Base-by-base conservation (phyloP, 2,329 filamentous ascomycete species). In the Sporothrix globosa region DNA sequence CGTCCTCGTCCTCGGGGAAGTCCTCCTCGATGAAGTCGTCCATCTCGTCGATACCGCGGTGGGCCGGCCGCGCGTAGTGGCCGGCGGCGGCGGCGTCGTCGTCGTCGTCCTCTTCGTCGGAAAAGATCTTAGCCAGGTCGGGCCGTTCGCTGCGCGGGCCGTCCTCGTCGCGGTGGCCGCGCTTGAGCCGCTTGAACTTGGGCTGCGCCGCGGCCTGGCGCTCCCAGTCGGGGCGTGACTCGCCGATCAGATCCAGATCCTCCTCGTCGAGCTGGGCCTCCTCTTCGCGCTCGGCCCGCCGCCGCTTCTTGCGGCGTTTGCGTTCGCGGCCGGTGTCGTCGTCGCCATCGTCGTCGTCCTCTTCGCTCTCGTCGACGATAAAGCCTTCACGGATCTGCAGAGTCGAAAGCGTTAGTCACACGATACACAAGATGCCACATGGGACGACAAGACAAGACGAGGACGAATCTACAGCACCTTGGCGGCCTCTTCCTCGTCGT, bases 11-110 rank as follows among this genome's bases (percentile, higher is more conserved):
- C 66, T 93, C 92, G 66, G 93, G 92, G 73, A 93, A 94, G 76
- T 98, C 96, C 76, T 97, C 93, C 78, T 98, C 95, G 77, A 99
- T 99, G 80, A 99, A 99, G 78, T 95, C 94, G 72, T 93, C 93
- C 79, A 97, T 92, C 77, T 97, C 93, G 79, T 96, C 92, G 72
- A 87, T 84, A 48, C 85, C 84, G 71, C 91, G 86, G 72, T 87
- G 87, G 73, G 79, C 83, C 5, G 83, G 80, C 73, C 86, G 81
- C 46, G 80, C 81, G 71, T 87, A 87, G 70, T 84, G 81, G 52
- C 34, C 34, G 34, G 34, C 34, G 34, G 34, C 34, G 34, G 34
- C 34, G 34, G 34, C 34, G 34, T 86, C 85, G 6, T 88, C 86
- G 69, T 73, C 88, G 21, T 91, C 89, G 69, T 97, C 94, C 73